Conservation (phyloP, 768 basidiomycete genomes). For the Leccinum aurantiacum region DNA sequence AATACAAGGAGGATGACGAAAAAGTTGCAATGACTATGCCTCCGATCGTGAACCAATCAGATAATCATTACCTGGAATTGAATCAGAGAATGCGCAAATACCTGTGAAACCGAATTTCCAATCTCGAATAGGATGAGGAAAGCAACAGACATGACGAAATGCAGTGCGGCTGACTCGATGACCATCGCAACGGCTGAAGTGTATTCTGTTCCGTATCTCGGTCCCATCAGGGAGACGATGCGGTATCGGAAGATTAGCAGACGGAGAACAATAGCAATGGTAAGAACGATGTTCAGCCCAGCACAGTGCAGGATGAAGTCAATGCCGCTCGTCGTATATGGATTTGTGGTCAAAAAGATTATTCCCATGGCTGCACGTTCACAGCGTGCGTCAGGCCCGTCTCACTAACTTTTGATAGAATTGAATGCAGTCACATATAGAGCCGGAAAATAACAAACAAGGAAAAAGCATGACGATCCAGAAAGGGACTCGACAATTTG, state of each 20-base stretch:
- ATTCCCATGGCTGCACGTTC: neutral
- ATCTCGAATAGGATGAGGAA: neutral
- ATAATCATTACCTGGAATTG: neutral
- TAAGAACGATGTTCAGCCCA: neutral
- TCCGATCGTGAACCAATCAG: neutral
- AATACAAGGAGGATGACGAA: no score
- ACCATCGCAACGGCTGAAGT: neutral
- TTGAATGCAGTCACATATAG: neutral
- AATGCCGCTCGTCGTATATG: neutral
- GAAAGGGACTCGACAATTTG: neutral
- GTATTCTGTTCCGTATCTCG: neutral
- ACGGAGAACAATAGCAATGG: neutral
- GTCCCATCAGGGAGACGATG: neutral
- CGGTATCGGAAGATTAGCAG: neutral
- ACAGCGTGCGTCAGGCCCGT: neutral
- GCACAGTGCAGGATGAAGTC: neutral
- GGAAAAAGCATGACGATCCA: neutral
- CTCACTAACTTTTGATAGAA: neutral
- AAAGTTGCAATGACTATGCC: no score
- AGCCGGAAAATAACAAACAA: neutral
- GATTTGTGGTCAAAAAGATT: neutral
- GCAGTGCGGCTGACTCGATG: neutral
- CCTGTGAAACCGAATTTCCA: neutral
- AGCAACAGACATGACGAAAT: neutral
- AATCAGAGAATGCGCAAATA: neutral